Evolutionary conservation across 345 rosid genomes (phyloP).

Genomic region (Citrus glauca): DNA sequence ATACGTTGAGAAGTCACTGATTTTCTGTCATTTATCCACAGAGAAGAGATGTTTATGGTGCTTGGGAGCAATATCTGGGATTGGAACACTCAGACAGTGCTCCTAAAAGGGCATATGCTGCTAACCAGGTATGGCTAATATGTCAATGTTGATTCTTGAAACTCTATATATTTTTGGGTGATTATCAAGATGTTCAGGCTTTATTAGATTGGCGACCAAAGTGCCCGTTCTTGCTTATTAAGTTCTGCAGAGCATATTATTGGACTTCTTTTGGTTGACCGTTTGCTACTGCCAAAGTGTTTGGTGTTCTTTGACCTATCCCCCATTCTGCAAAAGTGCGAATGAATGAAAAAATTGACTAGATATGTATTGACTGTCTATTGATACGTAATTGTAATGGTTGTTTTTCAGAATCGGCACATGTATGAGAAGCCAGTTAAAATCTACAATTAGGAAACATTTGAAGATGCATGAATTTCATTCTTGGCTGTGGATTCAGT

Average conservation of each 20-base stretch:
- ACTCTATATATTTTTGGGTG: background rate
- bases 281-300: background rate
- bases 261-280: background rate
- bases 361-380: background rate
- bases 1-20: background rate
- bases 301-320: background rate
- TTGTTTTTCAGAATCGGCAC: slow-evolving; percentile 61
- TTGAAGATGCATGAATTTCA: slow-evolving; percentile 6
- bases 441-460: slow-evolving; percentile 56
- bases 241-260: background rate
- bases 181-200: no score
- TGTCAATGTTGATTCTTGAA: background rate
- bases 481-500: slow-evolving; percentile 12
- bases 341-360: background rate
- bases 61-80: slow-evolving; percentile 97
- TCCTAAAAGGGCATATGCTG: slow-evolving; percentile 70
- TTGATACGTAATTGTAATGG: background rate
- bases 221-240: no score
- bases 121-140: slow-evolving; percentile 52
- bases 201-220: no score
- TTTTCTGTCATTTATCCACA: slow-evolving; percentile 19
- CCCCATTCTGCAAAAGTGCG: background rate
- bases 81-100: slow-evolving; percentile 83
- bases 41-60: slow-evolving; percentile 91
- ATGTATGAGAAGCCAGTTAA: slow-evolving; percentile 68